These are phyloP conservation scores for Solanum sejunctum DNA, from an alignment of 257 asterid genomes.

Conservation along the genomic window DNA sequence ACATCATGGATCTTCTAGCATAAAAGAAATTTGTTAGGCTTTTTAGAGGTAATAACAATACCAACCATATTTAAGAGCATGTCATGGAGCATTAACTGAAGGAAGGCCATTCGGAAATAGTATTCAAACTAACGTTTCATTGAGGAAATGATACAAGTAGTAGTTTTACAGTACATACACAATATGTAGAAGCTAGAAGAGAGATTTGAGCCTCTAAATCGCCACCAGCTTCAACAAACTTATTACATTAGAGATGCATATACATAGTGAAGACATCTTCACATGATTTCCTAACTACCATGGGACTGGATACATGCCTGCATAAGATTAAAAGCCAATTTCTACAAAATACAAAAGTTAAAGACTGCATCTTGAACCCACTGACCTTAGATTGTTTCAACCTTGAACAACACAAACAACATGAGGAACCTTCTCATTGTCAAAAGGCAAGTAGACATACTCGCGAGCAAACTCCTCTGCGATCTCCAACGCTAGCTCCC, in stretches of 20 bases:
- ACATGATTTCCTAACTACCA: not conserved
- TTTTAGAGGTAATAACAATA: not conserved
- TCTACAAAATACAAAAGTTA: not conserved
- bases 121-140: not conserved
- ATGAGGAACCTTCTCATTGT: conserved; percentile 74
- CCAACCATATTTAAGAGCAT: not conserved
- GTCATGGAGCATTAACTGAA: not conserved
- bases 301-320: not conserved
- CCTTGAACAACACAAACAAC: conserved; percentile 52
- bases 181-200: not conserved
- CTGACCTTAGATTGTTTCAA: not conserved
- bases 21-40: not conserved
- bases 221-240: not conserved
- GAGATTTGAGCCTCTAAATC: not conserved
- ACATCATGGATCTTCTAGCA: not conserved
- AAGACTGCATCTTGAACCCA: not conserved
- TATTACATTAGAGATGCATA: not conserved
- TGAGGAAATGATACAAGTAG: not conserved
- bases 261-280: not conserved
- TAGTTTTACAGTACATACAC: not conserved
- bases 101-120: not conserved
- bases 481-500: conserved; percentile 76
- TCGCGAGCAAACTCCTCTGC: conserved; percentile 72
- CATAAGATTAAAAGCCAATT: not conserved
- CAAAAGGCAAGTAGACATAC: conserved; percentile 73